Evolutionary conservation across 2,329 filamentous ascomycete genomes (phyloP), one percentile per base, ranked within the genome.

Genomic region (Sphaerulina vaccinii): DNA sequence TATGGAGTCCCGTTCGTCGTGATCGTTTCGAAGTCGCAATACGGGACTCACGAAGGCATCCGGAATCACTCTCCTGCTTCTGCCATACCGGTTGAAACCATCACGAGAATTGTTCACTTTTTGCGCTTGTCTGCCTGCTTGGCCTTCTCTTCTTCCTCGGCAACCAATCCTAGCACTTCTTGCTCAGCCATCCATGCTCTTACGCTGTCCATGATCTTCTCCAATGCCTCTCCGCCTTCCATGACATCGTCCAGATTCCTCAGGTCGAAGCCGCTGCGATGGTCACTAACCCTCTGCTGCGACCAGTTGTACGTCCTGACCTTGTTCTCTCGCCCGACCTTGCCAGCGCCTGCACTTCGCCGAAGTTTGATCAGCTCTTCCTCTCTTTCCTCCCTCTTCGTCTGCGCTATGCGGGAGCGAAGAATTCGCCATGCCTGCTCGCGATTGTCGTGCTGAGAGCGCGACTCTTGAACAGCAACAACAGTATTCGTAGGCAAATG

Each of bases 241-340:
- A 96, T 76, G n/a, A 96, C 86, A 64, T 87, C 82, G 44, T 88
- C 84, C 55, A 96, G 73, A 66, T 91, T 88, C 67, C 92, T 84
- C 11, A 90, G 79, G 50, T 91, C 91, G 33, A 87, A 69, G 0
- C 87, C 89, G 62, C 86, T 89, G 35, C 91, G 79, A 71, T 96
- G 91, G 65, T 96, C 91, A 1, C 91, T 95, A 60, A 93, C 91
- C 37, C 91, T 79, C 70, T 90, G 85, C 70, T 88, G 84, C 3
- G 77, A 76, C 70, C 77, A 87, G 69, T 96, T 96, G 71, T 96
- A 96, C 0, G 91, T 96, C 55, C 91, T 79, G 52, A 99, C 86
- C 75, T 99, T 99, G 74, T 97, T 90, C 40, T 89, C 89, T 36
- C 93, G 81, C 5, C 91, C 93, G 74, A 93, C 91, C 64, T 86